A percentile compares a stretch with the other conserved stretches of the same genome.
Conservation (phyloP, 495 filamentous ascomycete genomes). For the Usnea hakonensis region DNA sequence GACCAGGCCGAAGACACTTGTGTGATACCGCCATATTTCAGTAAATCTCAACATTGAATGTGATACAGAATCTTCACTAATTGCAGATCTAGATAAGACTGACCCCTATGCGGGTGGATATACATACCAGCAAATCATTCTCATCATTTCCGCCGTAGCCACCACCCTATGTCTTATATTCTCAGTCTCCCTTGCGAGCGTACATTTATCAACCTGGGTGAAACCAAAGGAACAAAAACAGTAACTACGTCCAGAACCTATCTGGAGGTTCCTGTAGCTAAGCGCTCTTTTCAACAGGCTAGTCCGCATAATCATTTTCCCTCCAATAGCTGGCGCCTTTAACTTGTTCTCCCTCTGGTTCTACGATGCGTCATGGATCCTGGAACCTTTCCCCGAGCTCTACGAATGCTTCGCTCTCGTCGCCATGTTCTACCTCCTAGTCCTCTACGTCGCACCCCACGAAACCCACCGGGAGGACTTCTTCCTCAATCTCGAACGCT, state of each 20-base stretch:
- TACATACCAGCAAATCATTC: background rate
- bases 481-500: background rate
- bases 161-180: background rate
- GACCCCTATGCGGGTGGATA: background rate
- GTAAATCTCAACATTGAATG: background rate
- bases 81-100: background rate
- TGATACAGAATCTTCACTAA: background rate
- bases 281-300: background rate
- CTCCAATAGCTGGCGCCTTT: background rate
- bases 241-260: background rate
- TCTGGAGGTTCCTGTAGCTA: no score
- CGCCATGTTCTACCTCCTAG: constrained; percentile 1
- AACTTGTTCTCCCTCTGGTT: background rate
- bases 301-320: background rate
- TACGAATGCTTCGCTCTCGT: constrained; percentile 4
- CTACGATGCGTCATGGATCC: background rate
- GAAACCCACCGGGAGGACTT: background rate
- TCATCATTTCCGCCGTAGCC: background rate
- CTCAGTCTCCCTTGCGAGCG: background rate
- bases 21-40: background rate
- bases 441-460: background rate
- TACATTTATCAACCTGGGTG: background rate
- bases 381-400: background rate
- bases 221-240: background rate
- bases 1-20: background rate